These are phyloP conservation scores for Boletus rubroflammeus DNA, from an alignment of 768 basidiomycete genomes.

Conservation along the genomic window DNA sequence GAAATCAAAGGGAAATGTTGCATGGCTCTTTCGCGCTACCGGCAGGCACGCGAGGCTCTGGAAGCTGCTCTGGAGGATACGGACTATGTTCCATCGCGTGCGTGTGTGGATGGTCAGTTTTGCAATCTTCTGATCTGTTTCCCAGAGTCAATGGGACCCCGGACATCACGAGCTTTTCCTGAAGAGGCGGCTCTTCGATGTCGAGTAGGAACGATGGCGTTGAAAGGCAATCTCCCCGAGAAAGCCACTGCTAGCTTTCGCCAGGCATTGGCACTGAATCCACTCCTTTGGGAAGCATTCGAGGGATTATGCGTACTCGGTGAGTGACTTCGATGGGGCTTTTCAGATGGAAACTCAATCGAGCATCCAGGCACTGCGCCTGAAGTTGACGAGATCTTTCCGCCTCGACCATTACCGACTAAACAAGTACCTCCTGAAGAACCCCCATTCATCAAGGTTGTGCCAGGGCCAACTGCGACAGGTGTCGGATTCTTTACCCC, in stretches of 20 bases:
- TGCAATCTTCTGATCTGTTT: slow-evolving; percentile 11
- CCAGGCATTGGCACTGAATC: slow-evolving; percentile 67
- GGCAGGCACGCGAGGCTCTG: slow-evolving; percentile 72
- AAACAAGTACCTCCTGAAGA: slow-evolving; percentile 56
- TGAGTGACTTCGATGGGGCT: slow-evolving; percentile 31
- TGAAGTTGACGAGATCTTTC: slow-evolving; percentile 70
- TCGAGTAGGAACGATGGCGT: slow-evolving; percentile 69
- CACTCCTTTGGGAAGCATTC: slow-evolving; percentile 90
- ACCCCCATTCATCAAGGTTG: slow-evolving; percentile 32
- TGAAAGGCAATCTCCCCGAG: slow-evolving; percentile 75
- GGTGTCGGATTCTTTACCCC: slow-evolving; percentile 77
- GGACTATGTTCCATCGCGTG: slow-evolving; percentile 55
- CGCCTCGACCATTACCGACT: slow-evolving; percentile 54
- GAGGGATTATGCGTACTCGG: slow-evolving; percentile 83
- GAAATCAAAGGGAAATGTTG: slow-evolving; percentile 80
- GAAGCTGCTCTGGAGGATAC: slow-evolving; percentile 56
- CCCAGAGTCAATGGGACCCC: slow-evolving; percentile 53
- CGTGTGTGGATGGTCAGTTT: slow-evolving; percentile 27
- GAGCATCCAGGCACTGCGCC: slow-evolving; percentile 55
- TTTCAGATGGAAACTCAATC: slow-evolving; percentile 11
- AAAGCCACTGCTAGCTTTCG: slow-evolving; percentile 69
- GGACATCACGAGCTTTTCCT: slow-evolving; percentile 57
- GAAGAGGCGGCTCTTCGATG: slow-evolving; percentile 74
- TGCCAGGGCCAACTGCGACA: slow-evolving; percentile 51
- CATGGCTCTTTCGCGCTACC: slow-evolving; percentile 63